Evolutionary conservation across 2,329 filamentous ascomycete species (phyloP).

Genomic region (Penicillium frequentans): DNA sequence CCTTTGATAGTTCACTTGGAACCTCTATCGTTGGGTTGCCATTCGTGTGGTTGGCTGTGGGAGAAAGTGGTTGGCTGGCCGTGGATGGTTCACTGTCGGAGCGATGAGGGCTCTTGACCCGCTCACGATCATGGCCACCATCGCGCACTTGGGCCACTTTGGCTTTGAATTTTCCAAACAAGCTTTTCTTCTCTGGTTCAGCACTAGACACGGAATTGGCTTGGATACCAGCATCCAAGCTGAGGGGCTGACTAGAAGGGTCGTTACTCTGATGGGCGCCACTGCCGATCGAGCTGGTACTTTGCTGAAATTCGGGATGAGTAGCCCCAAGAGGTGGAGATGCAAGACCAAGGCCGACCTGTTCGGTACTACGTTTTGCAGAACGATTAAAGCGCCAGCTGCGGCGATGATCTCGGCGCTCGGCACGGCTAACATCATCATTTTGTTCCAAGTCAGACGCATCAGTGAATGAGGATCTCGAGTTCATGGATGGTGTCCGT

Average conservation of each 20-base stretch:
- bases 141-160: slow-evolving; percentile 58
- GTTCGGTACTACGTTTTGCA: slow-evolving; percentile 57
- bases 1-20: slow-evolving; percentile 19
- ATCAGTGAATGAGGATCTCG: slow-evolving; percentile 70
- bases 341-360: slow-evolving; percentile 42
- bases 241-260: slow-evolving; percentile 35
- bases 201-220: slow-evolving; percentile 24
- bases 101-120: slow-evolving; percentile 52
- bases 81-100: slow-evolving; percentile 35
- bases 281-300: slow-evolving; percentile 68
- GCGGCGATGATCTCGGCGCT: slow-evolving; percentile 68
- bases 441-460: slow-evolving; percentile 75
- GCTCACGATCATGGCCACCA: slow-evolving; percentile 57
- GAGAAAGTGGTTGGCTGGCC: slow-evolving; percentile 37
- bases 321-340: slow-evolving; percentile 58
- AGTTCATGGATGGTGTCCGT: slow-evolving; percentile 74
- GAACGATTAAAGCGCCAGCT: slow-evolving; percentile 68
- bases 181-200: slow-evolving; percentile 58
- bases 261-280: slow-evolving; percentile 48
- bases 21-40: slow-evolving; percentile 26
- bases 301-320: slow-evolving; percentile 64
- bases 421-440: slow-evolving; percentile 58
- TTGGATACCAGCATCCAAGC: slow-evolving; percentile 41
- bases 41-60: slow-evolving; percentile 26
- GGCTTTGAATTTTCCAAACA: slow-evolving; percentile 65